Percentiles rank a stretch among this genome's conserved stretches.
phyloP scores from a whole-genome alignment of 1,139 yeast genomes.

The Blastobotrys illinoisensis region DNA sequence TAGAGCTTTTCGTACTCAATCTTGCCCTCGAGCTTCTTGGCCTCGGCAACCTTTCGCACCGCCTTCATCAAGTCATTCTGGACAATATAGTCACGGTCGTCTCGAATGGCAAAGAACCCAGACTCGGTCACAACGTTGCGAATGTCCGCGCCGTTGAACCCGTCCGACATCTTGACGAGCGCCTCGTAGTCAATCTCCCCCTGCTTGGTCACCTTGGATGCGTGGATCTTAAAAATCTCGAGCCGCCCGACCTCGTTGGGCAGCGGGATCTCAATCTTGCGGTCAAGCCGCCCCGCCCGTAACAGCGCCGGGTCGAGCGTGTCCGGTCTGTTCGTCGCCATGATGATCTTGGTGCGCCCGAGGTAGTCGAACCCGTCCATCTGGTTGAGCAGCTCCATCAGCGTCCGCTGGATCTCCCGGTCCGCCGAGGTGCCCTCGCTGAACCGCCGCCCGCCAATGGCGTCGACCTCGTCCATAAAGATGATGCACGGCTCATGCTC shows the following conservation, averaged over 20 bases:
- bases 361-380: conserved; percentile 98
- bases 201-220: conserved; percentile 75
- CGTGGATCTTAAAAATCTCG: conserved; percentile 92
- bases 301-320: conserved; percentile 97
- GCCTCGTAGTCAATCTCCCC: conserved; percentile 98
- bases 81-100: conserved; percentile 88
- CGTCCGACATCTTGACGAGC: conserved; percentile 96
- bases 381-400: conserved; percentile 95
- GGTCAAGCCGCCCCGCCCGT: conserved; percentile 97
- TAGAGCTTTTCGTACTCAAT: conserved; percentile 87
- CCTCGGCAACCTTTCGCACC: conserved; percentile 93
- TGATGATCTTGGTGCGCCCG: conserved; percentile 95
- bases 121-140: conserved; percentile 98
- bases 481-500: conserved; percentile 99
- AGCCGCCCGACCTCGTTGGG: conserved; percentile 97
- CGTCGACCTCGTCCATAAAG: conserved; percentile 99
- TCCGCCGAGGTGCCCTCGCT: conserved; percentile 99
- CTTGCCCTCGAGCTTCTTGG: conserved; percentile 95
- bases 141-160: conserved; percentile 98
- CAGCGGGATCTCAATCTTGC: conserved; percentile 92
- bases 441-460: conserved; percentile 98
- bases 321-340: conserved; percentile 99
- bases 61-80: conserved; percentile 97
- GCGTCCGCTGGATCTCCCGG: conserved; percentile 96
- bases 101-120: conserved; percentile 96